These are phyloP conservation scores for Alternaria sp. DNA, from an alignment of 2,329 filamentous ascomycete genomes.

Conservation along the genomic window DNA sequence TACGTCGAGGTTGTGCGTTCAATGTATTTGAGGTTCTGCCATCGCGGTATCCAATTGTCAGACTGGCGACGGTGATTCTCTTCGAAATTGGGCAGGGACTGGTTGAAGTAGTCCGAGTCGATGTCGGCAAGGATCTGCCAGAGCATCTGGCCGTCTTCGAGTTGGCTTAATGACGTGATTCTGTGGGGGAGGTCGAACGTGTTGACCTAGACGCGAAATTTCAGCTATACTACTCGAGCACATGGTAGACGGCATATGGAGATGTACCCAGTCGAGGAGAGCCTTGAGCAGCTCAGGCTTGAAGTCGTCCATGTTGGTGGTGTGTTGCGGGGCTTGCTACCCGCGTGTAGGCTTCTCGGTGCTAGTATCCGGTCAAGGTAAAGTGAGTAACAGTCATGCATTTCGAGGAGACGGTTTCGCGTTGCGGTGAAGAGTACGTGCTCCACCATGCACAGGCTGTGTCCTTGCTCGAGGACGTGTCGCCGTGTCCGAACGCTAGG, in stretches of 20 bases:
- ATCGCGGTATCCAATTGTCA: slow-evolving; percentile 61
- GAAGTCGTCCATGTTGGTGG: slow-evolving; percentile 52
- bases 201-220: slow-evolving; percentile 48
- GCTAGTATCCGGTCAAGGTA: slow-evolving; percentile 21
- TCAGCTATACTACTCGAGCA: slow-evolving; percentile 13
- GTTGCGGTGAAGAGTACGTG: slow-evolving; percentile 23
- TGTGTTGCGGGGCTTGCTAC: slow-evolving; percentile 28
- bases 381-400: slow-evolving; percentile 37
- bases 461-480: slow-evolving; percentile 23
- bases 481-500: slow-evolving; percentile 29
- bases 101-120: slow-evolving; percentile 59
- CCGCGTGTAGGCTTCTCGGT: slow-evolving; percentile 26
- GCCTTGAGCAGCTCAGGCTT: slow-evolving; percentile 52
- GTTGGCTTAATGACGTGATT: slow-evolving; percentile 53
- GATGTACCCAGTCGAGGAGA: slow-evolving; percentile 51
- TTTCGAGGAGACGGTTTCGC: slow-evolving; percentile 36
- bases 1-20: slow-evolving; percentile 60
- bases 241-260: neutral
- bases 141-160: slow-evolving; percentile 58
- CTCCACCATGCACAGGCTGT: slow-evolving; percentile 24
- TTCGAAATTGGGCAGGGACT: slow-evolving; percentile 56
- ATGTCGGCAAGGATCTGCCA: slow-evolving; percentile 60
- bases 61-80: slow-evolving; percentile 55
- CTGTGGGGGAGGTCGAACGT: slow-evolving; percentile 54
- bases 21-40: slow-evolving; percentile 63